Percentiles rank a stretch among this genome's conserved stretches.
Evolutionary conservation across 495 filamentous ascomycete genomes (phyloP).

Genomic region (Trichoderma virens): DNA sequence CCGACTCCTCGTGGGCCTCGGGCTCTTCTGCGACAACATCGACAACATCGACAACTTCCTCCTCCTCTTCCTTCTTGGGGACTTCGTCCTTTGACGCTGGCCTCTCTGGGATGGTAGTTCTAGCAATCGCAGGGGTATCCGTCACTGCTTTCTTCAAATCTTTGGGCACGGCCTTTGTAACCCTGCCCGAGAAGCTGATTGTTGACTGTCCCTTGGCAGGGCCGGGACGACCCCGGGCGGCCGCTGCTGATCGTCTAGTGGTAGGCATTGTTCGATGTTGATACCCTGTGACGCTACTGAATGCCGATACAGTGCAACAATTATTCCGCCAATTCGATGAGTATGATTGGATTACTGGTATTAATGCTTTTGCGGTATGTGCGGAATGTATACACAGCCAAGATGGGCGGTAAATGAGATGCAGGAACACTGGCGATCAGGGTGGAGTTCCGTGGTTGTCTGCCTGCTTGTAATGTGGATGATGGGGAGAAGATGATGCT

Average conservation of each 20-base stretch:
- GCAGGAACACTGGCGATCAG: not conserved
- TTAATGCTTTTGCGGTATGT: not conserved
- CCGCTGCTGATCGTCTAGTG: conserved; percentile 50
- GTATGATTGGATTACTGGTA: not conserved
- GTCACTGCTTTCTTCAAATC: conserved; percentile 32
- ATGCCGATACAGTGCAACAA: not conserved
- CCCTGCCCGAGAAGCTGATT: conserved; percentile 65
- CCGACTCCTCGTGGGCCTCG: conserved; percentile 14
- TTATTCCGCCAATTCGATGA: not conserved
- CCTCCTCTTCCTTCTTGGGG: conserved; percentile 21
- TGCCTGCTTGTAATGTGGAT: not conserved
- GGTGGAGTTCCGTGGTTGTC: not conserved
- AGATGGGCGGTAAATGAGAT: not conserved
- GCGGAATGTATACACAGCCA: not conserved
- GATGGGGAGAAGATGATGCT: not conserved
- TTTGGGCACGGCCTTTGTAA: conserved; percentile 63
- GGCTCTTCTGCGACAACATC: conserved; percentile 24
- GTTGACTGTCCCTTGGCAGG: conserved; percentile 52
- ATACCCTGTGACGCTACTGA: not conserved
- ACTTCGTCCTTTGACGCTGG: conserved; percentile 38
- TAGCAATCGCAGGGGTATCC: conserved; percentile 28
- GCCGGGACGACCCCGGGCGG: conserved; percentile 35
- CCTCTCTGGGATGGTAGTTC: conserved; percentile 1
- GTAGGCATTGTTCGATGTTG: conserved; percentile 51
- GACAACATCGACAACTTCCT: conserved; percentile 17